Conservation (phyloP, 179 eudicot species). For the Spergularia azorica region DNA sequence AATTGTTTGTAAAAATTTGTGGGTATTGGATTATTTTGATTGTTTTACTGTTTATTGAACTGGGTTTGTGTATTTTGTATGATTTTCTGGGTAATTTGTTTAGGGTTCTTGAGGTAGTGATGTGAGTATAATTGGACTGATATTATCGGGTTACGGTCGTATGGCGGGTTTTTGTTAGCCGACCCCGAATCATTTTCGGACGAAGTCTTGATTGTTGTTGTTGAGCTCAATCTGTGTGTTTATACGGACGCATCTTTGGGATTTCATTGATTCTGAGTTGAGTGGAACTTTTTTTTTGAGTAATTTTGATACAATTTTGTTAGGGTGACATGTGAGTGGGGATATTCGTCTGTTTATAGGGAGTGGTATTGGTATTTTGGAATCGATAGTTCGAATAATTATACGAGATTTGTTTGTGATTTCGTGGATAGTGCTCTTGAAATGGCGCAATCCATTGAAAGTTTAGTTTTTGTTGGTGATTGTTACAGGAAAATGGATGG, state of each 20-base stretch:
- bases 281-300: not conserved
- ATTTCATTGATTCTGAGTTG: not conserved
- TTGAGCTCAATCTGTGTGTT: not conserved
- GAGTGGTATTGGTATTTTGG: not conserved
- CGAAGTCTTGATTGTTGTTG: not conserved
- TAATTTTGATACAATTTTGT: not conserved
- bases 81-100: not conserved
- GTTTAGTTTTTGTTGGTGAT: not conserved
- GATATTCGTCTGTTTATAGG: not conserved
- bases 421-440: not conserved
- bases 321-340: not conserved
- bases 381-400: not conserved
- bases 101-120: too few relatives aligned
- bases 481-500: constrained; percentile 67
- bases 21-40: too few relatives aligned
- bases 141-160: too few relatives aligned
- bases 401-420: too few relatives aligned
- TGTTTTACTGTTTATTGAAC: too few relatives aligned
- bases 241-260: not conserved
- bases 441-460: not conserved
- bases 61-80: too few relatives aligned
- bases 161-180: too few relatives aligned
- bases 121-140: too few relatives aligned
- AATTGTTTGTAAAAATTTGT: too few relatives aligned
- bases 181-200: too few relatives aligned